phyloP scores from a whole-genome alignment of 306 rosid genomes.

The Dalbergia cultrata region DNA sequence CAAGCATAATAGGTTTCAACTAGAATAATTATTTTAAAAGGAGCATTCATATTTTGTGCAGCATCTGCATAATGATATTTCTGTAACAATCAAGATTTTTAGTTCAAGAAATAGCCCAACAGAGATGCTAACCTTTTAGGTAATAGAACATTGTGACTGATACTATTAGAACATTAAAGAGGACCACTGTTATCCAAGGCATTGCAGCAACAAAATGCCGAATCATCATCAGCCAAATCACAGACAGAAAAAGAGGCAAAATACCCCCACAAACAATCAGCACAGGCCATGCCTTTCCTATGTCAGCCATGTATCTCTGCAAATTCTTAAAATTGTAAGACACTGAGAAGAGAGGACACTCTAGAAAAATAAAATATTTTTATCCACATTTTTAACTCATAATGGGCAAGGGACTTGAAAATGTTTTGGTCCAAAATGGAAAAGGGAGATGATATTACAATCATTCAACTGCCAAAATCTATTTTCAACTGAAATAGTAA shows the following conservation, averaged over 20 bases:
- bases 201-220: slow-evolving; percentile 94
- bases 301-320: slow-evolving; percentile 98
- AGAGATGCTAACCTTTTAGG: slow-evolving; percentile 78
- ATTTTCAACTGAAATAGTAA: no score
- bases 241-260: slow-evolving; percentile 88
- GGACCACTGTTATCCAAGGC: slow-evolving; percentile 95
- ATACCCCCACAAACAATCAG: slow-evolving; percentile 96
- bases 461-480: no score
- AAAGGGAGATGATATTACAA: no score
- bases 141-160: slow-evolving; percentile 88
- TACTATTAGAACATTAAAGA: slow-evolving; percentile 82
- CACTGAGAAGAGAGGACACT: no score
- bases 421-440: no score
- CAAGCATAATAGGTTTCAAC: slow-evolving; percentile 32
- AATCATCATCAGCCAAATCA: slow-evolving; percentile 93
- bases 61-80: slow-evolving; percentile 25
- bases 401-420: no score
- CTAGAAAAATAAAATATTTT: no score
- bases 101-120: slow-evolving; percentile 18
- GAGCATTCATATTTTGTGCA: neutral
- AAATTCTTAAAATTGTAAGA: slow-evolving; percentile 30
- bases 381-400: no score
- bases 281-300: slow-evolving; percentile 97
- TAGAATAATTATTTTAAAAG: slow-evolving; percentile 12
- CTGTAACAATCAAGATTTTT: slow-evolving; percentile 19